phyloP scores from a whole-genome alignment of 2,329 filamentous ascomycete species.

The Lachnellula arida region DNA sequence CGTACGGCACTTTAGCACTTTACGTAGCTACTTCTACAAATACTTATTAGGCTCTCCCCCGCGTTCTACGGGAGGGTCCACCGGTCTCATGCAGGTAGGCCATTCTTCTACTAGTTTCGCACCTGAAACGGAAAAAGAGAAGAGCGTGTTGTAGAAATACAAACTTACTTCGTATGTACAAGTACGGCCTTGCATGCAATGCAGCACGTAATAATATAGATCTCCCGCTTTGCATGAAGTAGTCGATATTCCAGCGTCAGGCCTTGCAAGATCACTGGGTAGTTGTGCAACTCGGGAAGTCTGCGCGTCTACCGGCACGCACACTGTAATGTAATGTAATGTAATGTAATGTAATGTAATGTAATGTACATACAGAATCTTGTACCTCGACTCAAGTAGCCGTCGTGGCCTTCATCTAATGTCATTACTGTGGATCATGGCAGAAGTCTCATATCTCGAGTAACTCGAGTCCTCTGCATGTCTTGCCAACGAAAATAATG shows the following conservation, averaged over 20 bases:
- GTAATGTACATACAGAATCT: not conserved
- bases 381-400: conserved; percentile 5
- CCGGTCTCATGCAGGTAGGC: too few relatives aligned
- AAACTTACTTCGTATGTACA: not conserved
- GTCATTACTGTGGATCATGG: conserved; percentile 1
- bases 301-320: not conserved
- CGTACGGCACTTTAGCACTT: too few relatives aligned
- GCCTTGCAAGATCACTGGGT: not conserved
- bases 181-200: not conserved
- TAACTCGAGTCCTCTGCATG: conserved; percentile 1
- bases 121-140: not conserved
- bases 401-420: not conserved
- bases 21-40: too few relatives aligned
- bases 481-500: not conserved
- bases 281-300: not conserved
- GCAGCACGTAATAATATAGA: conserved; percentile 4
- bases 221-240: not conserved
- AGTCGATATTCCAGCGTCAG: not conserved
- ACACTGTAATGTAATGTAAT: not conserved
- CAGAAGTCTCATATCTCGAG: conserved; percentile 1
- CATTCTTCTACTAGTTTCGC: not conserved
- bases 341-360: too few relatives aligned
- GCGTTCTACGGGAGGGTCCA: not conserved
- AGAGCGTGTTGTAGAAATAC: not conserved
- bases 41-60: not conserved